Evolutionary conservation across 371 early-diverging fungal species (phyloP), one percentile per base, ranked within the genome.

Genomic region (Apophysomyces variabilis): DNA sequence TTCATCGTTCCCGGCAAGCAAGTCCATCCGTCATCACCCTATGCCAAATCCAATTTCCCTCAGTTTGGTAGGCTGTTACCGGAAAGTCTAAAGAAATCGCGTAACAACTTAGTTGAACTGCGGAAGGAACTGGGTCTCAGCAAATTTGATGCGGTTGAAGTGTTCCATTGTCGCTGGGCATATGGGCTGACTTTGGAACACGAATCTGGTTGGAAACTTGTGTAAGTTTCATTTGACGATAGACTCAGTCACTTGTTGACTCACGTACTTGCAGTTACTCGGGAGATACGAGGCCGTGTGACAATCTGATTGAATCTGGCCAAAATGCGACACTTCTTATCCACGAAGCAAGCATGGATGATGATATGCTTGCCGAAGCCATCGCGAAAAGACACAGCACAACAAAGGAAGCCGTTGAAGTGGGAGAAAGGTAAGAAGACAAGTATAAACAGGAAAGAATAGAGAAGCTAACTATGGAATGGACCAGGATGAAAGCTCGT

Each of bases 301-400:
- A 83, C 16, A 82, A 83, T 21, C 83, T 99, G 37, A 85, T 92
- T 5, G 66, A 84, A 7, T 86, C 90, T 21, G 98, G 96, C 0
- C 73, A 83, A 64, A 73, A 83, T 45, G 89, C 91, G 0, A 91
- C 92, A 2, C 66, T 99, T 0, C 75, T 99, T 65, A 87, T 99
- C 62, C 99, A 99, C 76, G 99, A 99, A 80, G 96, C 98, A 0
- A 99, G 99, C 4, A 88, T 99, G 66, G 92, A 93, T 43, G 92
- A 96, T 66, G 89, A 87, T 8, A 87, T 93, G 73, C 36, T 74
- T n/a, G 83, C 83, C 13, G 92, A 96, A 43, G 99, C 99, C 0
- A 66, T 83, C 21, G 85, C 78, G 11, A 98, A 97, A 74, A 81
- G 88, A 12, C 99, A 99, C 74, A 91, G 90, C 47, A 99, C 99